Conservation (phyloP, 352 stramenopile species). For the Elongisporangium prolatum region DNA sequence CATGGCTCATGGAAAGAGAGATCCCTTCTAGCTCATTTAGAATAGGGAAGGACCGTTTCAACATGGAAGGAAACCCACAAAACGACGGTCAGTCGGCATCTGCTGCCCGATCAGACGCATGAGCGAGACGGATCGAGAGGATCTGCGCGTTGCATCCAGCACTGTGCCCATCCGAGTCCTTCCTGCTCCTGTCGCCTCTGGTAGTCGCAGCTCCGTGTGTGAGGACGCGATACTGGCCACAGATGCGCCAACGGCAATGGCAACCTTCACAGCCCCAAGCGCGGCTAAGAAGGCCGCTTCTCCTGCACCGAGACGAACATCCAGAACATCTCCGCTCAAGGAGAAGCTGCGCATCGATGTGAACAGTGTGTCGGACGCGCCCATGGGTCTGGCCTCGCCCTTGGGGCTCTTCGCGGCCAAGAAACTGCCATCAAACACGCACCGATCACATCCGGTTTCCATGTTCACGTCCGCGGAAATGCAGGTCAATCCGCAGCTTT, state of each 20-base stretch:
- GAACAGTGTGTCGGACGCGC: conserved; percentile 15
- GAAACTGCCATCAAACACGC: conserved; percentile 24
- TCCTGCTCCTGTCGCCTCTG: not conserved
- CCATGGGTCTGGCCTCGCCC: conserved; percentile 29
- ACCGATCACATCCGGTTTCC: conserved; percentile 28
- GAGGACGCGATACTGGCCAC: not conserved
- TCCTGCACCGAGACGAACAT: not conserved
- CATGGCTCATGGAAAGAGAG: not conserved
- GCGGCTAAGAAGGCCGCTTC: not conserved
- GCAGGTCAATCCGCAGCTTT: conserved; percentile 11
- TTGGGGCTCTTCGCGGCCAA: conserved; percentile 42
- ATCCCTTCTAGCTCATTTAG: not conserved
- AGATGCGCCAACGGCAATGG: not conserved
- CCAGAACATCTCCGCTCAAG: conserved; percentile 13
- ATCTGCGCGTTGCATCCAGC: not conserved
- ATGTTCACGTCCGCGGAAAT: conserved; percentile 26
- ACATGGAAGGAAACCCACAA: not conserved
- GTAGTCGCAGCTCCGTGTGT: not conserved
- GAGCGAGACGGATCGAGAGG: not conserved
- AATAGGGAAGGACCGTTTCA: not conserved
- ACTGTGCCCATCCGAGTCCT: not conserved
- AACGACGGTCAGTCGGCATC: not conserved
- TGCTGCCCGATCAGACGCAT: not conserved
- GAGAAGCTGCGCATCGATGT: conserved; percentile 45
- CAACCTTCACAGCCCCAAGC: not conserved